Evolutionary conservation across 106 monocot species (phyloP), one percentile per base, ranked within the genome.

Genomic region (Acorus calamus): DNA sequence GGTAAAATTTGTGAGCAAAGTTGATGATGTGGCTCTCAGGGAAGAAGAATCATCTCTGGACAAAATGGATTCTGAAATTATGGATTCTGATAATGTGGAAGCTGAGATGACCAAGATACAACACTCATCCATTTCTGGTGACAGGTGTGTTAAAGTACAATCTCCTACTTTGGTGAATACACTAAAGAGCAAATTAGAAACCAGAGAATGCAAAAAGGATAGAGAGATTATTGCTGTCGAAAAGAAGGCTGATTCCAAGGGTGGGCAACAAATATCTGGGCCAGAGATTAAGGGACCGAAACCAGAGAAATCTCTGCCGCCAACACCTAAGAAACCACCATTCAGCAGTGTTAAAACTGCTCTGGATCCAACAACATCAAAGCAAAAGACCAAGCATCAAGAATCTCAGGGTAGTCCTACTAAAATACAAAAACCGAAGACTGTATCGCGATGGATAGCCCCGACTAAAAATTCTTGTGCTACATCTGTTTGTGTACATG

Each of bases 391-490:
- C 52, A 59, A 57, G 45, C 50, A 67, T 42, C 53, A 76, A 49
- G 78, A 83, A 66, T 42, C 63, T 11, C 43, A 44, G 28, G 28
- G 44, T 48, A 70, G 68, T 7, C 60, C 60, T n/a, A 14, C 46
- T 42, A 79, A 75, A 14, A 12, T 55, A 57, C 12, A 62, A 44
- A 91, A 83, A 60, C 65, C 67, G 49, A 88, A 77, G 73, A 79
- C 69, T 50, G 58, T 85, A 59, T 69, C 73, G 46, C 67, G 91
- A 58, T 98, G 91, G 91, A 78, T 87, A 4, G 76, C 87, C 42
- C 87, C 85, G 13, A 83, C 76, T 43, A 91, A 81, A 65, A 61
- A 47, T 7, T 87, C 89, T 47, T 71, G 72, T 72, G 76, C 82
- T 57, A 67, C 64, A 48, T 76, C 76, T 56, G 75, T 86, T 53